Base-by-base conservation (phyloP, 139 green algal species). In the Dunaliella sp. region DNA sequence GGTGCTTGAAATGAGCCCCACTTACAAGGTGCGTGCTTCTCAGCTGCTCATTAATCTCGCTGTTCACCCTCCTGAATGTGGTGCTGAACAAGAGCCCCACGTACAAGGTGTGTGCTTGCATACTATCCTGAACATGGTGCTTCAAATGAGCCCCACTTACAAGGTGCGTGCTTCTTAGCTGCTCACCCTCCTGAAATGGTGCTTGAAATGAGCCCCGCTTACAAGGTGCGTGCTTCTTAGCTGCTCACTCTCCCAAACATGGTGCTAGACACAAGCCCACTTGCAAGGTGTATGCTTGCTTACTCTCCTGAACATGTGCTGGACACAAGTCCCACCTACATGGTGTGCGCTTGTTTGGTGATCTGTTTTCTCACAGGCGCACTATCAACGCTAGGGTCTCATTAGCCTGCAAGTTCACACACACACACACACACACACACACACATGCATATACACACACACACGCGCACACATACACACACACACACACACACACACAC, bases 161-260 rank as follows among this genome's bases (percentile, higher is more conserved):
- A 65, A 65, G 48, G 48, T 65, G 16, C n/a, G n/a, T n/a, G n/a
- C n/a, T n/a, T n/a, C n/a, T n/a, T n/a, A n/a, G n/a, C n/a, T n/a
- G n/a, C n/a, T n/a, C n/a, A n/a, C 81, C 28, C 86, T 93, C 77
- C 84, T 89, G 38, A 85, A 86, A 36, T 88, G 34, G 87, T 88
- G 32, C 83, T 92, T 36, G 25, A 65, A 1, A 34, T 76, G 34
- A 76, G 37, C 7, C 72, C 38, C 48, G 16, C 7, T 16, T 65
- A 16, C 48, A 65, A 65, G 48, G 48, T 65, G n/a, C n/a, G n/a
- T n/a, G n/a, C n/a, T 57, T n/a, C n/a, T n/a, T n/a, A n/a, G n/a
- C n/a, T 91, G 35, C 73, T 88, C 26, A 77, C 81, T 28, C 86
- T 93, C 77, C 84, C 88, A 36, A 85, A 86, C 30, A 36, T 88